phyloP scores from a whole-genome alignment of 331 rosid species.

The Pyrus hybrid region DNA sequence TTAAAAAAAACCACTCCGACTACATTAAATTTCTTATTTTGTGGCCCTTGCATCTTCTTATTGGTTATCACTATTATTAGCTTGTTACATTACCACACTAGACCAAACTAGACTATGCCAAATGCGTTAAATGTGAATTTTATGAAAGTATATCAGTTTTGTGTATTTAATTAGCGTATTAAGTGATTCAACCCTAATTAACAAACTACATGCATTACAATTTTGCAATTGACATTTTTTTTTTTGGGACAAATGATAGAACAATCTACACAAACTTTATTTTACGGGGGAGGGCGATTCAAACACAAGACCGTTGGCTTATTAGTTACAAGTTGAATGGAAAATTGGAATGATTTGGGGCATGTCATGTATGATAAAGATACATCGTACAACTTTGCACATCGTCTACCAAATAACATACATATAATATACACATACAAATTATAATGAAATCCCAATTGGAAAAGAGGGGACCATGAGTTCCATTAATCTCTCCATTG shows the following conservation, averaged over 20 bases:
- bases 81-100: neutral
- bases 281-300: no score
- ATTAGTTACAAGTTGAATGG: neutral
- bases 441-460: neutral
- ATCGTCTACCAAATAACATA: no score
- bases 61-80: no score
- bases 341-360: neutral
- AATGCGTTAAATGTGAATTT: neutral
- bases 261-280: no score
- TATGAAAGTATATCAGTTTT: neutral
- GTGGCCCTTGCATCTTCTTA: neutral
- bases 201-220: neutral
- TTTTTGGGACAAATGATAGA: no score
- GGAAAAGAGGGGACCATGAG: conserved; percentile 30
- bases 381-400: neutral
- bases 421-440: neutral
- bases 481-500: conserved; percentile 26
- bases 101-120: neutral
- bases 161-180: neutral
- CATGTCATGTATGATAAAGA: neutral
- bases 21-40: no score
- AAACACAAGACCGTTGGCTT: neutral
- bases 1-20: neutral
- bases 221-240: neutral
- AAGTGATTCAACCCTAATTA: neutral